Evolutionary conservation across 805 yeast species (phyloP), one percentile per base, ranked within the genome.

Genomic region (Metschnikowia bowlesiae): DNA sequence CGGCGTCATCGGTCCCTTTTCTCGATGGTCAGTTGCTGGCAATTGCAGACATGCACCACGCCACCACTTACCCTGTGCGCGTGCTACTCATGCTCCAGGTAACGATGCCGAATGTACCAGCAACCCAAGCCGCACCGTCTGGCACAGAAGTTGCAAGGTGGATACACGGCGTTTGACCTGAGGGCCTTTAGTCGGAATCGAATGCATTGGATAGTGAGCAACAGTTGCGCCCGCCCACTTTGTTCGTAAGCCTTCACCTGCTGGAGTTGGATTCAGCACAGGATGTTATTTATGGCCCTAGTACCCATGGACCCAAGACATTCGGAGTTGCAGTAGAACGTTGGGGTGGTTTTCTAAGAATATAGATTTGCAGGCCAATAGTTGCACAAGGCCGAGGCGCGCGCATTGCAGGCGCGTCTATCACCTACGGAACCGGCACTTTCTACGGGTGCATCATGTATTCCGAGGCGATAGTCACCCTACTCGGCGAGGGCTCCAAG

Each of bases 401-500:
- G 35, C 46, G 39, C 39, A 38, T 13, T 22, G 26, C 14, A 26
- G 16, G 38, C 46, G 46, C 46, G 39, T 29, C 10, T n/a, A 16
- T 33, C 33, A 29, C 33, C 37, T 9, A 36, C 31, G 6, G 11
- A 18, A 31, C 36, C 16, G 35, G n/a, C 18, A n/a, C 40, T 38
- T 39, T 16, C 33, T 26, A 29, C 22, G 10, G 28, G 26, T 32
- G 39, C 40, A 14, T 28, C 34, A 55, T 55, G 58, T 57, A 55
- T 37, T 55, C 60, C 6, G 49, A 44, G 8, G 56, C 45, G 37
- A 49, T 57, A 38, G 46, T 49, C 29, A 44, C 46, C 22, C 43
- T 49, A 31, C 45, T 87, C 6, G 74, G 79, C 4, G 79, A 79
- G 28, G 96, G 89, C 2, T 79, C 87, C 5, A 77, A 80, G 58